These are phyloP conservation scores for Flaveria linearis DNA, from an alignment of 129 eudicot species.

Conservation along the genomic window DNA sequence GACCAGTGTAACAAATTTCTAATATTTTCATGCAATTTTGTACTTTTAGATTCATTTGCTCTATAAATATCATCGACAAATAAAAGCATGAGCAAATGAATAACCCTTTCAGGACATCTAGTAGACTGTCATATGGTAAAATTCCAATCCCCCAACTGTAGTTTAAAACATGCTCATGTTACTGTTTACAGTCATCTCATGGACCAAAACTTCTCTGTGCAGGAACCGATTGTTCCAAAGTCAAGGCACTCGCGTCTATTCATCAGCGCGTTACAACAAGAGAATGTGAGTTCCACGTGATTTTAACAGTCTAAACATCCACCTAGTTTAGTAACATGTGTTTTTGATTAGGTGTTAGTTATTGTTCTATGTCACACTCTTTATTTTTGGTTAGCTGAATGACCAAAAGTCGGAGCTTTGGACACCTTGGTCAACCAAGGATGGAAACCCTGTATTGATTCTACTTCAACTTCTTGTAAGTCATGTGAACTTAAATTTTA, in stretches of 20 bases:
- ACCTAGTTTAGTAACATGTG: conserved; percentile 1
- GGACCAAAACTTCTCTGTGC: conserved; percentile 21
- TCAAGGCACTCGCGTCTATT: conserved; percentile 62
- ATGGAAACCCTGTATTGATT: conserved; percentile 65
- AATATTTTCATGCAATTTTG: conserved; percentile 37
- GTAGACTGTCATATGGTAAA: conserved; percentile 36
- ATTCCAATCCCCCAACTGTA: conserved; percentile 24
- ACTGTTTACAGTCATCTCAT: conserved; percentile 27
- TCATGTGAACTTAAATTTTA: neutral
- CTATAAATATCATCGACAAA: conserved; percentile 29
- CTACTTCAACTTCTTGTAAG: conserved; percentile 53
- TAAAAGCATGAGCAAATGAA: conserved; percentile 48
- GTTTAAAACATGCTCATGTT: conserved; percentile 23
- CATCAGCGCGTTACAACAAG: conserved; percentile 55
- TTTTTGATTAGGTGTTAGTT: conserved; percentile 2
- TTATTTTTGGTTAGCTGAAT: conserved; percentile 41
- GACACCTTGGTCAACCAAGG: conserved; percentile 79
- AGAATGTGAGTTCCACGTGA: conserved; percentile 50
- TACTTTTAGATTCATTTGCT: conserved; percentile 48
- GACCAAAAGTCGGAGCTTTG: conserved; percentile 62
- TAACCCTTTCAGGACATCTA: conserved; percentile 42
- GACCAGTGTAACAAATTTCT: conserved; percentile 21
- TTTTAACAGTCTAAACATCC: neutral
- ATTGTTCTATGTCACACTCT: conserved; percentile 10
- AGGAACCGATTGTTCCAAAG: conserved; percentile 61